Evolutionary conservation across 2,329 filamentous ascomycete genomes (phyloP), one percentile per base, ranked within the genome.

Genomic region (Talaromyces sp.): DNA sequence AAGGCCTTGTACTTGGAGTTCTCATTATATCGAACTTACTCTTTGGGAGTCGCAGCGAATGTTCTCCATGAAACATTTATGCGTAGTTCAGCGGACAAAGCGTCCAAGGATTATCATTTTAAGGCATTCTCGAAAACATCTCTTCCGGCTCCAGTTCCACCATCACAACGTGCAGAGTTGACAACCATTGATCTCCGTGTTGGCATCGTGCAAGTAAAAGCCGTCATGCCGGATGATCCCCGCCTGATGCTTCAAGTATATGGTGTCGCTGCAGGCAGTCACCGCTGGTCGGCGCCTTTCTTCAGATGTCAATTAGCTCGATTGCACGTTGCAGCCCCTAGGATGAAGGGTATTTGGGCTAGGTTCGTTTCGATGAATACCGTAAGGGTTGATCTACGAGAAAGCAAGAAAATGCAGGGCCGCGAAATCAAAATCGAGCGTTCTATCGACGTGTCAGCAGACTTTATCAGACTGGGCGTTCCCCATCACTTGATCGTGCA

Each of bases 1-100:
- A 88, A 89, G 65, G 91, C 89, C 6, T 77, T 99, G 1, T 85
- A 90, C 62, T 70, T 96, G 8, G 89, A 95, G 56, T 97, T 97
- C 71, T 99, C 95, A 0, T 83, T 99, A 0, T 96, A 95, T 72
- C 88, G 92, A 3, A 92, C 96, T 71, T 99, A 97, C 70, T 89
- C 92, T 0, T 82, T 95, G 27, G 90, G 91, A 0, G 86, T 97
- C 62, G 94, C 93, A 9, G 79, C 83, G 26, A 87, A 87, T 70
- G 90, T 95, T 2, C 74, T 99, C 26, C 82, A 83, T 58, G 86
- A 86, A 68, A 88, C 89, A 0, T 90, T 92, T 54, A 68, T 71
- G 55, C 72, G 68, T 24, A 63, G 68, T 27, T 62, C 69, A 19
- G 64, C 65, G 11, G 64, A 67, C 26, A 52, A 61, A 12, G 19